Base-by-base conservation (phyloP, 2,329 filamentous ascomycete genomes). In the Hypoxylon sp. region DNA sequence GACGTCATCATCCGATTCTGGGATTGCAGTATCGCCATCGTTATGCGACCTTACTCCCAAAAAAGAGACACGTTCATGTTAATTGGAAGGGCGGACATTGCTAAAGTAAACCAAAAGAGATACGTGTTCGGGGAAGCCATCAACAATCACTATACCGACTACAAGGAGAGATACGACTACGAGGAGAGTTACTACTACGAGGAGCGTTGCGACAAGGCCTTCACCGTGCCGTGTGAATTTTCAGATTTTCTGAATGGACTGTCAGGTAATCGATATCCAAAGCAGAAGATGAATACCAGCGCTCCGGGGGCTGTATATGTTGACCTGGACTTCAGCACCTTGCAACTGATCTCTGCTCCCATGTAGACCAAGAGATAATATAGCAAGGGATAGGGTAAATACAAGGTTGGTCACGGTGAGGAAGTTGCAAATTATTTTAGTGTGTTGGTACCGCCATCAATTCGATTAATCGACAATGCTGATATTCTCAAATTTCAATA, bases 1-100 rank as follows among this genome's bases (percentile, higher is more conserved):
- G 60, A 63, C 27, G 47, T 58, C 2, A 46, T 63, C 52, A 14
- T 63, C 27, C 23, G 53, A 43, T 63, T 63, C 25, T 58, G 37
- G 27, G 30, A 48, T 14, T 63, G 53, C 11, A 19, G 27, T 9
- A 47, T 39, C n/a, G 46, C 60, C 14, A n/a, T 63, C 16, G 27
- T 63, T 5, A 63, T 63, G 60, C 34, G 60, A 27, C 61, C 54
- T 52, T 29, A 19, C 16, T 32, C 2, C 30, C 11, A 32, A 9
- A 3, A 32, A 7, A 1, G 7, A 16, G 7, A 7, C 37, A 39
- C 48, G 1, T 48, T 54, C 21, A 54, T 48, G 39, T 21, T 61
- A n/a, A 23, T 61, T 2, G 57, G 57, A 16, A 46, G 29, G 21
- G 57, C 41, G 12, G 57, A 54, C 16, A 29, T 46, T 16, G 47